Evolutionary conservation across 2,329 filamentous ascomycete species (phyloP), one percentile per base, ranked within the genome.

Genomic region (Huntiella moniliformis): DNA sequence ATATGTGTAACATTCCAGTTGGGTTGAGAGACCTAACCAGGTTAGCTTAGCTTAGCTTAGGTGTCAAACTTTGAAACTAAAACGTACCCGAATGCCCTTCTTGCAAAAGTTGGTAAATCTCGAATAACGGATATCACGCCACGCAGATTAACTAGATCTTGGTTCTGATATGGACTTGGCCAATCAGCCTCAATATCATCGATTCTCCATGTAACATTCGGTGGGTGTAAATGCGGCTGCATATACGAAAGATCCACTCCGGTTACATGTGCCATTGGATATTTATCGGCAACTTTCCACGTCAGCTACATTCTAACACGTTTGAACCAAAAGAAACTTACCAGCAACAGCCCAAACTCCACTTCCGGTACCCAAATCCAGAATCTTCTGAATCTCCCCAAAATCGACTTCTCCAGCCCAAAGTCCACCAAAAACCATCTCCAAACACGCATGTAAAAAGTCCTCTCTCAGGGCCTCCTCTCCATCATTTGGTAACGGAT

Each of bases 311-410:
- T 13, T 42, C 8, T 42, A n/a, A 18, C 11, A 11, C 18, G 31
- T 38, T 12, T n/a, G 33, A 4, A 39, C 10, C 11, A 32, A 42
- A 8, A 32, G 12, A n/a, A 42, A 57, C 60, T 34, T 53, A 68
- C 66, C 58, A 52, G 68, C 66, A 45, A 73, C 66, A 2, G 72
- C 71, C 73, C 73, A 77, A 37, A 73, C 62, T 22, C 66, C 66
- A 31, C 64, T 66, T 4, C 67, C 68, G 4, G 67, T 70, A 18
- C 67, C 68, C 12, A 70, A 53, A 49, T 71, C 67, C 33, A 70
- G 56, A 48, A 71, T 67, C 51, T 65, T 68, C 41, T 70, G 67
- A 2, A 65, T 65, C 16, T 58, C 55, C 17, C 60, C 54, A 28
- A 28, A 2, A 15, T 61, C 62, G 13, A 71, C 61, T 4, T 67